phyloP scores from a whole-genome alignment of 2,329 filamentous ascomycete genomes.

The Aspergillus bombycis region DNA sequence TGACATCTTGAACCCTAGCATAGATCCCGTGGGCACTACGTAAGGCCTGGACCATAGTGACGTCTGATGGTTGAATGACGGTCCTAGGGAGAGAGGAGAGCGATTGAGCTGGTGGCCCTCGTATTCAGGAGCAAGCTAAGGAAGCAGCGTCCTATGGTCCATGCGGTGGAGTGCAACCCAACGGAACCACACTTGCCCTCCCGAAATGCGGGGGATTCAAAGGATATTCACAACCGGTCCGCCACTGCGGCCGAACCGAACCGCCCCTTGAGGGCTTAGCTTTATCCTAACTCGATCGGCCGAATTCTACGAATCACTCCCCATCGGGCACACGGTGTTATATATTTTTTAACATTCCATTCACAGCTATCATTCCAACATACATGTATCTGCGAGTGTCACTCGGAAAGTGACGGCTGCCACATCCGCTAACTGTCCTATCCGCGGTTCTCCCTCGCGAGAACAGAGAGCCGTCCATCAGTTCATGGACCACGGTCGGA shows the following conservation, averaged over 20 bases:
- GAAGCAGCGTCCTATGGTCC: background rate
- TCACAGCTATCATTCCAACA: slow-evolving; percentile 22
- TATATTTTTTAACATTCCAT: slow-evolving; percentile 5
- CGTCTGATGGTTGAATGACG: too few relatives aligned
- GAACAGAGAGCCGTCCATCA: background rate
- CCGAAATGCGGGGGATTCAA: background rate
- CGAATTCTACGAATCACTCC: background rate
- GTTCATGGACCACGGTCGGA: slow-evolving; percentile 2
- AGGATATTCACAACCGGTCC: background rate
- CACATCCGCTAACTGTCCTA: slow-evolving; percentile 28
- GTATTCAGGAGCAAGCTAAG: background rate
- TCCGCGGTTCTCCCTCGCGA: background rate
- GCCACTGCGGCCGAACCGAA: background rate
- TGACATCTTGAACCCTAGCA: too few relatives aligned
- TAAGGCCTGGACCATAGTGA: too few relatives aligned
- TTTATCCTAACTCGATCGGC: background rate
- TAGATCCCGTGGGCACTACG: too few relatives aligned
- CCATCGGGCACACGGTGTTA: background rate
- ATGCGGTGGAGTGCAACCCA: background rate
- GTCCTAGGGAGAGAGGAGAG: too few relatives aligned
- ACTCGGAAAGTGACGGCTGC: slow-evolving; percentile 38
- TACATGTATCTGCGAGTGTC: slow-evolving; percentile 27
- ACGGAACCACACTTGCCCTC: background rate
- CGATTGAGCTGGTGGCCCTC: background rate
- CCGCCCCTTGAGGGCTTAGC: background rate